Evolutionary conservation across 768 basidiomycete genomes (phyloP), one percentile per base, ranked within the genome.

Genomic region (Steccherinum ochraceum): DNA sequence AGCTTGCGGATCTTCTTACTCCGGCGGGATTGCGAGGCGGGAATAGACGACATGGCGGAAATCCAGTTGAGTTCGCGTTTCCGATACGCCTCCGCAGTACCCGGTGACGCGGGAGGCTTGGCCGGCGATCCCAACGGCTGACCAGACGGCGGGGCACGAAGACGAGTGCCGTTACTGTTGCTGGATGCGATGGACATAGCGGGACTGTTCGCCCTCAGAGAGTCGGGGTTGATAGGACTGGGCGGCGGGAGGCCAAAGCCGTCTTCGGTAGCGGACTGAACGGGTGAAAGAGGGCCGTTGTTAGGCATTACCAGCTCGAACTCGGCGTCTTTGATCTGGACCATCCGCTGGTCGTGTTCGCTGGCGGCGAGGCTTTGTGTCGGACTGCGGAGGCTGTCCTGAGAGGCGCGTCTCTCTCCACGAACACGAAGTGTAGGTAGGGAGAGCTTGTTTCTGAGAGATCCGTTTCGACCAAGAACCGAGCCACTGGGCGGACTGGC

Each of bases 51-150:
- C 62, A 91, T 75, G 5, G 81, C 59, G 0, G 77, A 62, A 68
- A 92, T 78, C 91, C 91, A 93, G 54, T 81, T 84, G 35, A 74
- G 65, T 63, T 93, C 91, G 18, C 86, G 79, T 46, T 83, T 78
- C 2, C 90, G 77, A 61, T 93, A 87, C 0, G 86, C 85, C 49
- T 78, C 51, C 24, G 53, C 42, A 13, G 42, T 24, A 11, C 51
- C 41, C 2, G 45, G 2, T 11, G 19, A 26, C 50, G 51, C 30
- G 44, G 10, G 43, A 51, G 40, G 54, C 53, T 16, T 30, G 4
- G 11, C 40, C 5, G 55, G 26, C 24, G 49, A 19, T 2, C 16
- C 2, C 2, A 45, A 40, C 12, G 53, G 50, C 46, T 24, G 40
- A n/a, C 30, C 39, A 39, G 45, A 41, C 4, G 48, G 40, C 25